A percentile compares a stretch with the other conserved stretches of the same genome.
Conservation (phyloP, 2,329 filamentous ascomycete genomes). For the Oidium heveae region DNA sequence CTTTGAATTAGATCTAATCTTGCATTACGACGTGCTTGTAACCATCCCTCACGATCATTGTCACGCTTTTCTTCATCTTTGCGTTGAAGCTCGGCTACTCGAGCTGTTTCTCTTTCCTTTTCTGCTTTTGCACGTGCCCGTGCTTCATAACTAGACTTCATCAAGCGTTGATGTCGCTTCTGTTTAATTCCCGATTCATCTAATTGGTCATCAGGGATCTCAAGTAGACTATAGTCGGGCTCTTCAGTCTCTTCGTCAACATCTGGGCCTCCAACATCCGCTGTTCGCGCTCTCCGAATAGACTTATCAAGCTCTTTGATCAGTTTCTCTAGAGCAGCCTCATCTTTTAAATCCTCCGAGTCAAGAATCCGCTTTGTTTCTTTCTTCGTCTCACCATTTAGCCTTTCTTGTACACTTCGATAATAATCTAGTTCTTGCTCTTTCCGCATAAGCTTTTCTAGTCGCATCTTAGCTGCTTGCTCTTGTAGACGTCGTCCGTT, state of each 20-base stretch:
- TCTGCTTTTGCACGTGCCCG: slow-evolving; percentile 83
- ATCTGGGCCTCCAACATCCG: slow-evolving; percentile 64
- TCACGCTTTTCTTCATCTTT: slow-evolving; percentile 63
- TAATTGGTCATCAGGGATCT: slow-evolving; percentile 72
- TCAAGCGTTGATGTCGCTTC: slow-evolving; percentile 72
- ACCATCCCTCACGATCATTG: slow-evolving; percentile 66
- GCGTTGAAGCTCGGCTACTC: slow-evolving; percentile 59
- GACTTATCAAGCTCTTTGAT: slow-evolving; percentile 78
- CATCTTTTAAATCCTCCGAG: slow-evolving; percentile 77
- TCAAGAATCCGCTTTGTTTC: slow-evolving; percentile 70
- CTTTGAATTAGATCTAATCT: slow-evolving; percentile 47
- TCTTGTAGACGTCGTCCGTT: slow-evolving; percentile 77
- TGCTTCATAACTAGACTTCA: slow-evolving; percentile 89
- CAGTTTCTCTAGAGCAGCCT: slow-evolving; percentile 57
- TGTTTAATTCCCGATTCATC: slow-evolving; percentile 80
- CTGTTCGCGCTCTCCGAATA: slow-evolving; percentile 73
- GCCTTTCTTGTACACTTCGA: slow-evolving; percentile 49
- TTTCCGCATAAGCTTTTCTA: slow-evolving; percentile 87
- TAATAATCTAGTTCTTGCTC: slow-evolving; percentile 91
- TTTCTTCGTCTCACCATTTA: slow-evolving; percentile 66
- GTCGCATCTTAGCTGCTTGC: slow-evolving; percentile 87
- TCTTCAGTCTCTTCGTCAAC: slow-evolving; percentile 57
- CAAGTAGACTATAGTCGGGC: slow-evolving; percentile 69
- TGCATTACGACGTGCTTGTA: slow-evolving; percentile 54
- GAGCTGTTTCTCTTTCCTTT: slow-evolving; percentile 76